phyloP scores from a whole-genome alignment of 441 rosid species.

The Sinapis alba region DNA sequence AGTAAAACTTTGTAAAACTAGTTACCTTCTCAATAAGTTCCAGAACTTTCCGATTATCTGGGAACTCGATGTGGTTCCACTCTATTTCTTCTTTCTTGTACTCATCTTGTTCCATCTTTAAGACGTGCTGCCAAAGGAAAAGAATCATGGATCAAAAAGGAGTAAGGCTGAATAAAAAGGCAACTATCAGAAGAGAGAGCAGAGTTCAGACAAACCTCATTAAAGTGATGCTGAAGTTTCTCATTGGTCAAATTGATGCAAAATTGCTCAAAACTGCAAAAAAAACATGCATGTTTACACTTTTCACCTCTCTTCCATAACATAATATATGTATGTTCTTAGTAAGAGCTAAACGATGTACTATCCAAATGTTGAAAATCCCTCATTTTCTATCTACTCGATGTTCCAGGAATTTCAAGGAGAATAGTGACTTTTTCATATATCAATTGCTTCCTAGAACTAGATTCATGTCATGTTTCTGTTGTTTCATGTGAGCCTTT shows the following conservation, averaged over 20 bases:
- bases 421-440: not conserved
- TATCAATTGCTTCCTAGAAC: conserved; percentile 15
- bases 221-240: conserved; percentile 97
- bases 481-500: conserved; percentile 21
- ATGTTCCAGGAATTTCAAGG: not conserved
- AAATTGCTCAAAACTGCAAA: conserved; percentile 86
- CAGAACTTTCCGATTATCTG: conserved; percentile 73
- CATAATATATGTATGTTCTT: conserved; percentile 1
- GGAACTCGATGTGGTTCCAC: conserved; percentile 85
- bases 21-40: conserved; percentile 89
- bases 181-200: conserved; percentile 22
- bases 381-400: not conserved
- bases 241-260: conserved; percentile 98
- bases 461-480: conserved; percentile 13
- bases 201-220: conserved; percentile 87
- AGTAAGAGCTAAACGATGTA: conserved; percentile 1
- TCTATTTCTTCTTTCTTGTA: conserved; percentile 82
- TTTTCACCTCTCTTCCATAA: conserved; percentile 12
- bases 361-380: not conserved
- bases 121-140: conserved; percentile 67
- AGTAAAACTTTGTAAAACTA: conserved; percentile 21
- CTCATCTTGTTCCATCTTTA: conserved; percentile 95
- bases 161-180: conserved; percentile 11
- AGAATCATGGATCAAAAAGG: conserved; percentile 30
- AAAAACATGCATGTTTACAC: conserved; percentile 12